Evolutionary conservation across 208 protist species (phyloP).

Genomic region (Trypanosoma mega): DNA sequence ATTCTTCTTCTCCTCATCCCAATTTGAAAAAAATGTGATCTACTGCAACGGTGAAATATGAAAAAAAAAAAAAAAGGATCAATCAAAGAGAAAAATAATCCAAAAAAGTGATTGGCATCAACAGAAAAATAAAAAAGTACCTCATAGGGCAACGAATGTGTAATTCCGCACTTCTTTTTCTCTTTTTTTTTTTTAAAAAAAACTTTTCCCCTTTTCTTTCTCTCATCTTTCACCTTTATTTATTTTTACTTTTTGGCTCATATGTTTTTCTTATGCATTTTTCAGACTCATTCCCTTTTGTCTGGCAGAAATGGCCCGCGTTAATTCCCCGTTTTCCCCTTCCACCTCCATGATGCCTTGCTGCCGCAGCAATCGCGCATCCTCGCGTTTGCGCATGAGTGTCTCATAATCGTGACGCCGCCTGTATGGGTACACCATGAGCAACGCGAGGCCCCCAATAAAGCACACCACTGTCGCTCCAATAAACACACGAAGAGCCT

Average conservation of each 20-base stretch:
- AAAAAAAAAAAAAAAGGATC: conserved; percentile 21
- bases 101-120: too few species aligned
- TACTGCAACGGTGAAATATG: too few species aligned
- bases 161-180: too few species aligned
- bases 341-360: not conserved
- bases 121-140: too few species aligned
- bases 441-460: conserved; percentile 43
- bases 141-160: too few species aligned
- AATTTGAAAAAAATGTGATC: too few species aligned
- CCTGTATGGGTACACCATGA: conserved; percentile 41
- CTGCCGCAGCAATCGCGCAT: conserved; percentile 23
- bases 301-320: too few species aligned
- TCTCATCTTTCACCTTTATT: conserved; percentile 5
- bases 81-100: conserved; percentile 3
- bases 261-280: not conserved
- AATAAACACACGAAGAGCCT: conserved; percentile 53
- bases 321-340: not conserved
- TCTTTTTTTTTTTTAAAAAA: conserved; percentile 1
- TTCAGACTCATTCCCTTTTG: too few species aligned
- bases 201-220: not conserved
- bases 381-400: conserved; percentile 25
- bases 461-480: conserved; percentile 53
- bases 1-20: too few species aligned
- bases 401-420: conserved; percentile 58
- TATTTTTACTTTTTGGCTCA: conserved; percentile 2